Evolutionary conservation across 305 asterid species (phyloP).

Genomic region (Ruellia speciosa): DNA sequence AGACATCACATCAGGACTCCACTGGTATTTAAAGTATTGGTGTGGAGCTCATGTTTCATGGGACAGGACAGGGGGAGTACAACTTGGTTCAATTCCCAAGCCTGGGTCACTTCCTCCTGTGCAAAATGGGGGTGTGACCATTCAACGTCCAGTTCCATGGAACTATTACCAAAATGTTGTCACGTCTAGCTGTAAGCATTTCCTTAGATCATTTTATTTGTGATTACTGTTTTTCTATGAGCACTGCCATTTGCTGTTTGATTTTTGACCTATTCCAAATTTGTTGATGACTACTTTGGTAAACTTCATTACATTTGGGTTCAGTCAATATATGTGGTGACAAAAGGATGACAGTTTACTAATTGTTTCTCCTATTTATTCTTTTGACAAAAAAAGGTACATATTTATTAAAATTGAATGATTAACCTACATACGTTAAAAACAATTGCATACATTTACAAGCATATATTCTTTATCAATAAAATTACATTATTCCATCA

Average conservation of each 20-base stretch:
- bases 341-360: too few species aligned
- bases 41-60: slow-evolving; percentile 94
- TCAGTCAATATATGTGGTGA: neutral
- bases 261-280: slow-evolving; percentile 3
- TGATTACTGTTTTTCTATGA: slow-evolving; percentile 10
- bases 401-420: too few species aligned
- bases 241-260: slow-evolving; percentile 1
- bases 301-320: slow-evolving; percentile 7
- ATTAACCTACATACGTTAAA: too few species aligned
- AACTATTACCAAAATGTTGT: slow-evolving; percentile 96
- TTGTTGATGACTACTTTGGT: slow-evolving; percentile 1
- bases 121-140: slow-evolving; percentile 43
- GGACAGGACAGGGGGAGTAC: slow-evolving; percentile 92
- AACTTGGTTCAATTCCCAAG: slow-evolving; percentile 68
- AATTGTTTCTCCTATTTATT: too few species aligned
- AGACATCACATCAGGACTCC: slow-evolving; percentile 83
- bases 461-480: too few species aligned
- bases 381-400: too few species aligned
- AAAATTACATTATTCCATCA: too few species aligned
- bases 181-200: slow-evolving; percentile 90
- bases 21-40: slow-evolving; percentile 87
- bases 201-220: slow-evolving; percentile 20
- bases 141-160: slow-evolving; percentile 85
- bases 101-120: slow-evolving; percentile 78
- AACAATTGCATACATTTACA: too few species aligned